Evolutionary conservation across 1,284 basidiomycete species (phyloP), one percentile per base, ranked within the genome.

Genomic region (Cystobasidium sp.): DNA sequence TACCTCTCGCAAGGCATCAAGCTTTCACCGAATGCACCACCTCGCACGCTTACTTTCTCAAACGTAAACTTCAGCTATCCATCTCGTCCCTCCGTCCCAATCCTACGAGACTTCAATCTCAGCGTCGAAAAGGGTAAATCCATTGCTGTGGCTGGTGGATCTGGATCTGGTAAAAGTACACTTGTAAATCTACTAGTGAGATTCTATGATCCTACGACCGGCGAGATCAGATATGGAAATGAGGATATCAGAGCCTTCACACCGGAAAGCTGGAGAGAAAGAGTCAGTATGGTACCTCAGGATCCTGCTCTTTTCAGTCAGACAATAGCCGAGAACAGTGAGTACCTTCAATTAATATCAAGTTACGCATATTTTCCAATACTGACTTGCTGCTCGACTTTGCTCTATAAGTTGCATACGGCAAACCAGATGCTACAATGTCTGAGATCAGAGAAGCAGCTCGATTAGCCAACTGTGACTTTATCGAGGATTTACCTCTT

Each of bases 391-490:
- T 9, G 90, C 92, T 3, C n/a, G 97, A 97, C 80, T 97, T 10
- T 44, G 3, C 37, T 12, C 18, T 43, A 37, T 24, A 18, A 63
- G 61, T 98, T 76, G 91, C 93, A 0, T 98, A 93, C 81, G 95
- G 96, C 2, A 86, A 89, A 47, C 85, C 87, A 4, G 82, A 86
- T 18, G 92, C 89, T 0, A 91, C 92, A 0, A 86, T 90, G 39
- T 88, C 89, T 76, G 87, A 97, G 74, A 92, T 99, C 47, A 92
- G 95, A 82, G 85, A 88, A 24, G 96, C 94, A 0, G 95, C 95
- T 0, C 85, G 89, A 12, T 87, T 91, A 76, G 95, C 96, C 3
- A 97, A 98, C 80, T 98, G 96, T 82, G 93, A 96, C 79, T 99
- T 97, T 80, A 90, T 99, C 53, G 91, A 92, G 88, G 88, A 89